phyloP scores from a whole-genome alignment of 73 alveolate genomes.

The Diophrys sp. region DNA sequence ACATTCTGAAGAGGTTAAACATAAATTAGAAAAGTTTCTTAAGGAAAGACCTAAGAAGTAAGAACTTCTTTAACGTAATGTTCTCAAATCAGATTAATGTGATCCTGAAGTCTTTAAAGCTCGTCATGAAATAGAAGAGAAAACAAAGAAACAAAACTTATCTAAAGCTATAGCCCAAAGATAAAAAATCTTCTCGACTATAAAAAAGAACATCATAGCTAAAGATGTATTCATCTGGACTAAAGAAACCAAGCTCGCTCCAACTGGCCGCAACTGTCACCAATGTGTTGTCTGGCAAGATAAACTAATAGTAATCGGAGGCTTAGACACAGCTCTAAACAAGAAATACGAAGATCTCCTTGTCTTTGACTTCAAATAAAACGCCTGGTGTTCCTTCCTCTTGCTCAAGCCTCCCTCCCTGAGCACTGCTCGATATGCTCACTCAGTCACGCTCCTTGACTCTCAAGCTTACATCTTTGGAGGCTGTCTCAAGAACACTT shows the following conservation, averaged over 20 bases:
- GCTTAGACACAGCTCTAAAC: not conserved
- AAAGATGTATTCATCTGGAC: slow-evolving; percentile 6
- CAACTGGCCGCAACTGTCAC: slow-evolving; percentile 9
- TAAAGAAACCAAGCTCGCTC: not conserved
- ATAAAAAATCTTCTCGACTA: not conserved
- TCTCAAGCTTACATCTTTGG: slow-evolving; percentile 25
- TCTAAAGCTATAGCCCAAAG: not conserved
- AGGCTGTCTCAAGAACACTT: slow-evolving; percentile 22
- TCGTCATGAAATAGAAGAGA: not conserved
- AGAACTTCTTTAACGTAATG: not conserved
- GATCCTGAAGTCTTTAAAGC: slow-evolving; percentile 10
- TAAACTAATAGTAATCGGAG: not conserved
- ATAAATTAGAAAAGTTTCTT: not conserved
- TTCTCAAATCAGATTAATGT: not conserved
- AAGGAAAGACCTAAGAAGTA: not conserved
- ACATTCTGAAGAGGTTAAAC: not conserved
- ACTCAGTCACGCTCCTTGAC: slow-evolving; percentile 9
- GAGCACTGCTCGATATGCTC: slow-evolving; percentile 27
- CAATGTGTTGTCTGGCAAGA: not conserved
- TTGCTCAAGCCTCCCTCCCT: too few relatives aligned
- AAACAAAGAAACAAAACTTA: not conserved
- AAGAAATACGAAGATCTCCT: not conserved
- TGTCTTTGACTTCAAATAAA: not conserved
- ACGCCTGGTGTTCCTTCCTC: too few relatives aligned
- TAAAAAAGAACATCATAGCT: not conserved